Evolutionary conservation across 2,329 filamentous ascomycete genomes (phyloP), one percentile per base, ranked within the genome.

Genomic region (Hymenoscyphus albidus): DNA sequence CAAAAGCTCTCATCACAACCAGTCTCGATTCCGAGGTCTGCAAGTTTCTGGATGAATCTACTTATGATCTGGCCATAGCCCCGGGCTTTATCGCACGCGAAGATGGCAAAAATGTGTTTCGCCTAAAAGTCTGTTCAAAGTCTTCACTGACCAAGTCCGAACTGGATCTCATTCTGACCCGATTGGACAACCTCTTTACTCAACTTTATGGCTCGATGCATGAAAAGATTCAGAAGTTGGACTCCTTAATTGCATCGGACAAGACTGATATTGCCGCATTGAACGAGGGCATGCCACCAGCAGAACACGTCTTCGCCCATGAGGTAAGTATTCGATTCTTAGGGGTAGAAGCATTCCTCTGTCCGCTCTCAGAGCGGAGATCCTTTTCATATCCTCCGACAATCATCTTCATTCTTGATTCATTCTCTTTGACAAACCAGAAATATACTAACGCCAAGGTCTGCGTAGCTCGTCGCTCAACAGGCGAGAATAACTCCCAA

Each of bases 241-340:
- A 58, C 35, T n/a, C 39, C 31, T 58, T 58, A 39, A 58, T 58
- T 32, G n/a, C 56, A 40, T 58, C 56, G n/a, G 56, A 58, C 56
- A 58, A 40, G 56, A 40, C 27, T 27, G n/a, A 22, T 58, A 32
- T 58, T 18, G 32, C 22, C 56, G 56, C 56, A 22, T 38, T 58
- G 35, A 58, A 58, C n/a, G 56, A 58, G 56, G 31, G 31, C 10
- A 58, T 58, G 56, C 56, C 32, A 58, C 31, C 56, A 58, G 56
- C 38, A 32, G 56, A 58, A 35, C 39, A 58, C 35, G n/a, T 32
- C n/a, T 58, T 58, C 39, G 56, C 32, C 38, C 56, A 58, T 40
- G 56, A 58, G n/a, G 42, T 48, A 48, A 48, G 42, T 27, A 27
- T 48, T 18, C 42, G 9, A 48, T 48, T 48, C n/a, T 48, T 48